phyloP scores from a whole-genome alignment of 2,329 filamentous ascomycete species.

The Calonectria honghensis region DNA sequence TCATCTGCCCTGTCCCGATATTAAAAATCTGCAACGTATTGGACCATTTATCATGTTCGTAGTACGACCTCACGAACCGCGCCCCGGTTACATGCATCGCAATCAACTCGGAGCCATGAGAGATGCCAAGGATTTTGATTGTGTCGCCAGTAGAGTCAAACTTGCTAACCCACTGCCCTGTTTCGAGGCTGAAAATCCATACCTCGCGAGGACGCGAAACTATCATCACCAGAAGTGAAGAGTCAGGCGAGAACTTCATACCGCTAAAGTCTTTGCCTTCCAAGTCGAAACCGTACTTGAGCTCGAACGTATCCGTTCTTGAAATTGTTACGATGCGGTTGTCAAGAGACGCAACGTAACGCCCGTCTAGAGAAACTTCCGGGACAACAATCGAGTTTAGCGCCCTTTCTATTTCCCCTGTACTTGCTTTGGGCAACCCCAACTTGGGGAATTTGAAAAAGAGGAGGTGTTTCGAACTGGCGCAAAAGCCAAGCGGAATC shows the following conservation, averaged over 20 bases:
- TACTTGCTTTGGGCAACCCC: not conserved
- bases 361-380: not conserved
- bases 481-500: not conserved
- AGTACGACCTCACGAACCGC: no score
- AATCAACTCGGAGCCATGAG: not conserved
- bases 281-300: not conserved
- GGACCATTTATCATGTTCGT: no score
- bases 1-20: not conserved
- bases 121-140: not conserved
- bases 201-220: not conserved
- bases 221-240: conserved; percentile 2
- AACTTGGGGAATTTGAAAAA: not conserved
- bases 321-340: not conserved
- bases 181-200: not conserved
- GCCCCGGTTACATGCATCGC: not conserved
- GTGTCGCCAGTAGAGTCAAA: not conserved
- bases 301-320: not conserved
- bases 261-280: not conserved
- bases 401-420: not conserved
- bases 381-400: not conserved
- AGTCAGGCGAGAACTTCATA: not conserved
- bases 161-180: not conserved
- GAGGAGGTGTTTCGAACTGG: not conserved
- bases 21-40: not conserved
- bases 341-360: not conserved